phyloP scores from a whole-genome alignment of 2,329 filamentous ascomycete genomes.

The Fusarium sp. region DNA sequence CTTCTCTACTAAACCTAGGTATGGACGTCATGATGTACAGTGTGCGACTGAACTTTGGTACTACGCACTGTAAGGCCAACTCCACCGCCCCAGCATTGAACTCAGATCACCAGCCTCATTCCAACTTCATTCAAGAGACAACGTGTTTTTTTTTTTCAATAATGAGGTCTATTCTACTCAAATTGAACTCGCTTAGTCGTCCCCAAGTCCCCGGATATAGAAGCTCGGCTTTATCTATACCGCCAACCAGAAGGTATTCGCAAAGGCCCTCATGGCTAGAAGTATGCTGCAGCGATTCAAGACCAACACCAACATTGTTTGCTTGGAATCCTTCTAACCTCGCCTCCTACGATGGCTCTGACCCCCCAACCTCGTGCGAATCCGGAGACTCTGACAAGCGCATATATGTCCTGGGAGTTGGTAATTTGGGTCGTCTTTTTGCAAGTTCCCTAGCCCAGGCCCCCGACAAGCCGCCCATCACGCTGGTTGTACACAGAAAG shows the following conservation, averaged over 20 bases:
- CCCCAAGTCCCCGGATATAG: not conserved
- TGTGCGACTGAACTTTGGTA: not conserved
- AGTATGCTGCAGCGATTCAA: constrained; percentile 42
- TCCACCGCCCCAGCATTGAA: constrained; percentile 43
- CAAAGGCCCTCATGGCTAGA: constrained; percentile 51
- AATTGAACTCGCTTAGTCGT: not conserved
- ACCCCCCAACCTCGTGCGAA: not conserved
- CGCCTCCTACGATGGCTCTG: constrained; percentile 1
- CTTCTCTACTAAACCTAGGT: too few relatives aligned
- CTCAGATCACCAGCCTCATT: constrained; percentile 35
- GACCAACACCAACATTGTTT: constrained; percentile 50
- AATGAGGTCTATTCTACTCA: constrained; percentile 13
- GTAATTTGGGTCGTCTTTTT: constrained; percentile 83
- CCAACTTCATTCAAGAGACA: constrained; percentile 30
- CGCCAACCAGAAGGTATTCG: constrained; percentile 40
- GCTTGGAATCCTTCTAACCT: constrained; percentile 52
- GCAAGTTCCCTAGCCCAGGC: constrained; percentile 76
- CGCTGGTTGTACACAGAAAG: constrained; percentile 78
- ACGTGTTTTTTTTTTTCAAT: not conserved
- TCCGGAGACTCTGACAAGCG: constrained; percentile 51
- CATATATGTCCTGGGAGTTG: constrained; percentile 82
- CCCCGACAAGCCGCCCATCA: constrained; percentile 74
- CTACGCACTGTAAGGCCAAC: constrained; percentile 14
- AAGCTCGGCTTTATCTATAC: not conserved
- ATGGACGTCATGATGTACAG: not conserved